Percentiles rank a stretch among this genome's conserved stretches.
These are phyloP conservation scores for Prunus padus DNA, from an alignment of 306 rosid species.

Conservation along the genomic window DNA sequence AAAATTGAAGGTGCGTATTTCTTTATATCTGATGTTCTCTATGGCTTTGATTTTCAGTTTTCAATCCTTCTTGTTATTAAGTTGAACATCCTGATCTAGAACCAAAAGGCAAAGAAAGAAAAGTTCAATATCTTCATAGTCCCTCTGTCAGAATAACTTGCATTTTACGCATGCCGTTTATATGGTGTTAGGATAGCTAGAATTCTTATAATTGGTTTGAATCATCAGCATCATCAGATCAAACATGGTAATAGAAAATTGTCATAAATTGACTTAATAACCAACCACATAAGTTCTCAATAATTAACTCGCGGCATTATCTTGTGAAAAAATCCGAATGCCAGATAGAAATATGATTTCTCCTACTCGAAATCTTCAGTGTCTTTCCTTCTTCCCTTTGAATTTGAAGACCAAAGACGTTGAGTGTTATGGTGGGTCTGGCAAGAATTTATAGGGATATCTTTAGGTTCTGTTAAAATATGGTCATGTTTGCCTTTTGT, in stretches of 20 bases:
- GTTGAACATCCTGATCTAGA: conserved; percentile 4
- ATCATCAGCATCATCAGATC: background rate
- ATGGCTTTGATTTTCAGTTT: background rate
- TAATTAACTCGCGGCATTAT: background rate
- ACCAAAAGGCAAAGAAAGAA: background rate
- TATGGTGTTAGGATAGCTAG: background rate
- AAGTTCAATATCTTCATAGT: background rate
- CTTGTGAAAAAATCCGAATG: background rate
- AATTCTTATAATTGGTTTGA: background rate
- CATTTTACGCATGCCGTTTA: background rate
- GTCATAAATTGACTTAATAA: too few relatives aligned
- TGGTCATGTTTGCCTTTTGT: too few relatives aligned
- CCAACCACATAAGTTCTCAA: too few relatives aligned
- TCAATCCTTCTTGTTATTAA: background rate
- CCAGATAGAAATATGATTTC: background rate
- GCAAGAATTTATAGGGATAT: too few relatives aligned
- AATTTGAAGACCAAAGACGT: background rate
- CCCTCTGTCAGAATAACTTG: background rate
- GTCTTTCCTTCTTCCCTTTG: background rate
- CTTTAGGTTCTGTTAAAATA: too few relatives aligned
- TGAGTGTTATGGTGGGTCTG: too few relatives aligned
- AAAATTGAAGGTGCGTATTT: background rate
- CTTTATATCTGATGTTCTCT: background rate
- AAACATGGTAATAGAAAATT: too few relatives aligned
- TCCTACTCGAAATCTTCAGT: background rate